phyloP scores from a whole-genome alignment of 208 protist genomes.

The Tritrichomonas foetus region DNA sequence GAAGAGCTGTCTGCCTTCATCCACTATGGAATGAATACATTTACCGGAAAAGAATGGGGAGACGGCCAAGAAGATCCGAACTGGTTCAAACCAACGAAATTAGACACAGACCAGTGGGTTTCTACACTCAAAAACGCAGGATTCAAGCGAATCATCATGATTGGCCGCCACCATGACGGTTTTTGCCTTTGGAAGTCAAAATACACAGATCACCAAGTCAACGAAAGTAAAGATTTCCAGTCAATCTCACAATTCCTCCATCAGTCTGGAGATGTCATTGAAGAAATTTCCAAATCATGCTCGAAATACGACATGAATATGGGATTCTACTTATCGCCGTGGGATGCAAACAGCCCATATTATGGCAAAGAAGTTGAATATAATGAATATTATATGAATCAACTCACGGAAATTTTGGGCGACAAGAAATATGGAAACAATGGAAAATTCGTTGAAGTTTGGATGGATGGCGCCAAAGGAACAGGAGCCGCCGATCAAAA shows the following conservation, averaged over 20 bases:
- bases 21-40: not conserved
- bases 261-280: constrained; percentile 6
- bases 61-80: not conserved
- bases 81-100: not conserved
- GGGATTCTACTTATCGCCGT: not conserved
- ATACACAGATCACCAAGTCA: not conserved
- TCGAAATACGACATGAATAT: not conserved
- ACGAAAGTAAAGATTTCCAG: not conserved
- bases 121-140: not conserved
- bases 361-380: not conserved
- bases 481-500: not conserved
- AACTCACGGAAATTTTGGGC: not conserved
- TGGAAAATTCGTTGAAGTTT: not conserved
- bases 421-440: constrained; percentile 9
- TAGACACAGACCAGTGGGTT: constrained; percentile 16
- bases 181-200: not conserved
- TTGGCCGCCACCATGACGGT: not conserved
- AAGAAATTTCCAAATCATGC: not conserved
- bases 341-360: not conserved
- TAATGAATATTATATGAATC: constrained; percentile 36
- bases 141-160: not conserved
- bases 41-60: not conserved
- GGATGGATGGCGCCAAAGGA: constrained; percentile 22
- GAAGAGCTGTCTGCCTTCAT: constrained; percentile 5
- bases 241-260: not conserved